These are phyloP conservation scores for Chaetomium strumarium DNA, from an alignment of 2,329 filamentous ascomycete genomes.

Conservation along the genomic window DNA sequence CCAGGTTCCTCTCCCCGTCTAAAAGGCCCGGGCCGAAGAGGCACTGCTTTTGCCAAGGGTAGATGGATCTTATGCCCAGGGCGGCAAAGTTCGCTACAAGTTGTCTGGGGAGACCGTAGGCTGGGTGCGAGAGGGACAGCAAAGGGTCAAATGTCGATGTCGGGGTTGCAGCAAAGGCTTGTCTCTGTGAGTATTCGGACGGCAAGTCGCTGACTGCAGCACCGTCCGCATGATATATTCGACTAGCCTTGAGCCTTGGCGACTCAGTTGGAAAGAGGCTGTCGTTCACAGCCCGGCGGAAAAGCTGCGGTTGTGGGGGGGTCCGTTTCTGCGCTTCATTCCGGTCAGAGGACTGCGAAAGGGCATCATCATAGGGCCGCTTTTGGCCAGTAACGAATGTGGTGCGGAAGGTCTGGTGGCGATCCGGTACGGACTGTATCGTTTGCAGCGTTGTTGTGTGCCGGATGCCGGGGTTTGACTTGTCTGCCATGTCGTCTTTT, in stretches of 20 bases:
- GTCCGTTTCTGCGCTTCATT: constrained; percentile 6
- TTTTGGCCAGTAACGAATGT: constrained; percentile 24
- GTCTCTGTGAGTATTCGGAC: constrained; percentile 55
- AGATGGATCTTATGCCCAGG: constrained; percentile 66
- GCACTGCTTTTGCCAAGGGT: constrained; percentile 74
- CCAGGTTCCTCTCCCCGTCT: constrained; percentile 59
- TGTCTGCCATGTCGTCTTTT: constrained; percentile 6
- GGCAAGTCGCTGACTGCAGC: constrained; percentile 8
- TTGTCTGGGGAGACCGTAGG: constrained; percentile 55
- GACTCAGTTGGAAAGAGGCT: constrained; percentile 8
- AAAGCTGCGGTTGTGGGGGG: neutral
- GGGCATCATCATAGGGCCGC: constrained; percentile 17
- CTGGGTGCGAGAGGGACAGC: constrained; percentile 56
- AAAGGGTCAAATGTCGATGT: constrained; percentile 45
- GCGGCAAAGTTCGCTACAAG: constrained; percentile 59
- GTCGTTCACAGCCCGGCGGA: neutral
- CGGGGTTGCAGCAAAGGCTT: constrained; percentile 47
- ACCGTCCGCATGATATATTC: constrained; percentile 16
- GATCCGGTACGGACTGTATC: neutral
- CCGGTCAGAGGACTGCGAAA: neutral
- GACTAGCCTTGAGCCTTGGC: constrained; percentile 24
- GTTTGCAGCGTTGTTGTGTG: constrained; percentile 6
- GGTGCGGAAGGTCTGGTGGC: neutral
- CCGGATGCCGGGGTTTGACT: constrained; percentile 7
- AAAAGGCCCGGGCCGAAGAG: constrained; percentile 62